These are phyloP conservation scores for Coriaria nepalensis DNA, from an alignment of 306 rosid species.

Conservation along the genomic window DNA sequence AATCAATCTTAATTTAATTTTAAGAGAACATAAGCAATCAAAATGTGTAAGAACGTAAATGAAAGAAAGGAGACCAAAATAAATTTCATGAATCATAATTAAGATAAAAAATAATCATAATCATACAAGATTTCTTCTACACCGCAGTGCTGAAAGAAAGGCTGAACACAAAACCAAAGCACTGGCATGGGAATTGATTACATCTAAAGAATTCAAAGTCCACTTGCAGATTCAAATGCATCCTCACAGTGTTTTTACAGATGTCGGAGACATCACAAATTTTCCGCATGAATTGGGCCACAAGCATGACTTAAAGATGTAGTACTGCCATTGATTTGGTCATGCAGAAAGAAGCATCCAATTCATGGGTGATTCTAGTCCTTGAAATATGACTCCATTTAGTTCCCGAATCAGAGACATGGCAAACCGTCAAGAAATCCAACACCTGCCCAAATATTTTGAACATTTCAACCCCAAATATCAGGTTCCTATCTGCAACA, in stretches of 20 bases:
- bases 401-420: conserved; percentile 44
- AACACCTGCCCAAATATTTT: conserved; percentile 96
- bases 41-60: too few species aligned
- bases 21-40: too few species aligned
- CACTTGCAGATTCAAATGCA: conserved; percentile 13
- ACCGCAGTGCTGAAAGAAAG: too few species aligned
- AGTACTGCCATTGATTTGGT: conserved; percentile 79
- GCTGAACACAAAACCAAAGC: too few species aligned
- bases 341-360: conserved; percentile 90
- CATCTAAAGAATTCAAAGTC: conserved; percentile 23
- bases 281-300: conserved; percentile 10
- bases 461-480: conserved; percentile 95
- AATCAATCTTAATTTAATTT: too few species aligned
- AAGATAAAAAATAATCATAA: too few species aligned
- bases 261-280: conserved; percentile 8
- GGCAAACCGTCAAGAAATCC: conserved; percentile 78
- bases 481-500: conserved; percentile 56
- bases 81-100: too few species aligned
- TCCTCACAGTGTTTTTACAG: conserved; percentile 2
- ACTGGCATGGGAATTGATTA: neutral
- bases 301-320: conserved; percentile 39
- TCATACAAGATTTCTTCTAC: too few species aligned
- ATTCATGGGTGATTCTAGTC: conserved; percentile 59
- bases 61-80: too few species aligned
- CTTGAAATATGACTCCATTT: conserved; percentile 87